Conservation (phyloP, 176 grass and related monocot species). For the barley (Hordeum vulgare) region MorexV3_pseudomolecules_assembly NC_058522.1:379132089-379132588, state of each 20-base stretch:
- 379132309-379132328: conserved; percentile 66
- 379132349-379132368: neutral
- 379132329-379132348: neutral
- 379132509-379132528: neutral
- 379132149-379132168: neutral
- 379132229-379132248: conserved; percentile 1
- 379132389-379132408: neutral
- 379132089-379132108: neutral
- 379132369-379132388: neutral
- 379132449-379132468: neutral
- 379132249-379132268: conserved; percentile 93
- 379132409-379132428: neutral
- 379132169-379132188: neutral
- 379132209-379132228: neutral
- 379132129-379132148: neutral
- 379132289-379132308: conserved; percentile 74
- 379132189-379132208: neutral
- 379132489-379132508: neutral
- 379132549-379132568: neutral
- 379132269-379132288: conserved; percentile 87
- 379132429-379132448: neutral
- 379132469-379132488: neutral
- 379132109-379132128: neutral
- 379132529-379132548: neutral
- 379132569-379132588: conserved; percentile 18